These are phyloP conservation scores for Bryoglossum gracile DNA, from an alignment of 495 filamentous ascomycete species.

Conservation along the genomic window DNA sequence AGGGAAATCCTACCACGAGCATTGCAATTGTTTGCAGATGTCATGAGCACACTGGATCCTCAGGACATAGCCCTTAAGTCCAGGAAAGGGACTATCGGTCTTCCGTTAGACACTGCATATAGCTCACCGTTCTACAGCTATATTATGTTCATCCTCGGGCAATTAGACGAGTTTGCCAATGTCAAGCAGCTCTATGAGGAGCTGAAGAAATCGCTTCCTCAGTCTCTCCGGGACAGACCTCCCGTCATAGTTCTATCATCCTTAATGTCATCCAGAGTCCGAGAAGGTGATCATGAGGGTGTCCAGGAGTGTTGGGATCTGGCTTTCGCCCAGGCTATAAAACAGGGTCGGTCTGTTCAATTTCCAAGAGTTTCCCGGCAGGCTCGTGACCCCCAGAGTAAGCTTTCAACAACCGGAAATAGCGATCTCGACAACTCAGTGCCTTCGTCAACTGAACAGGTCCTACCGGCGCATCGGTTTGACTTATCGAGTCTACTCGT, in stretches of 20 bases:
- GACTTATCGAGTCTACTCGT: conserved; percentile 1
- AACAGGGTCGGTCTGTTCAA: conserved; percentile 35
- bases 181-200: conserved; percentile 50
- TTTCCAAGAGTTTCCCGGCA: no score
- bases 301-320: conserved; percentile 62
- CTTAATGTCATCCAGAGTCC: conserved; percentile 55
- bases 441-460: background rate
- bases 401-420: background rate
- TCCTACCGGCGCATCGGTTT: conserved; percentile 6
- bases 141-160: conserved; percentile 55
- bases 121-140: conserved; percentile 13
- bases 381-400: background rate
- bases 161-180: conserved; percentile 43
- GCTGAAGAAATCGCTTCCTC: conserved; percentile 35
- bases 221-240: conserved; percentile 22
- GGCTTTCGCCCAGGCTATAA: conserved; percentile 43
- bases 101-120: conserved; percentile 13
- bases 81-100: conserved; percentile 10
- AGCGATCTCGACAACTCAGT: background rate
- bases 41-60: conserved; percentile 27
- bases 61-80: conserved; percentile 23
- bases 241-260: conserved; percentile 55
- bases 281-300: conserved; percentile 46
- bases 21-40: conserved; percentile 32
- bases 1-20: conserved; percentile 25